phyloP scores from a whole-genome alignment of 2,329 filamentous ascomycete genomes.

The Verticillium zaregamsianum region DNA sequence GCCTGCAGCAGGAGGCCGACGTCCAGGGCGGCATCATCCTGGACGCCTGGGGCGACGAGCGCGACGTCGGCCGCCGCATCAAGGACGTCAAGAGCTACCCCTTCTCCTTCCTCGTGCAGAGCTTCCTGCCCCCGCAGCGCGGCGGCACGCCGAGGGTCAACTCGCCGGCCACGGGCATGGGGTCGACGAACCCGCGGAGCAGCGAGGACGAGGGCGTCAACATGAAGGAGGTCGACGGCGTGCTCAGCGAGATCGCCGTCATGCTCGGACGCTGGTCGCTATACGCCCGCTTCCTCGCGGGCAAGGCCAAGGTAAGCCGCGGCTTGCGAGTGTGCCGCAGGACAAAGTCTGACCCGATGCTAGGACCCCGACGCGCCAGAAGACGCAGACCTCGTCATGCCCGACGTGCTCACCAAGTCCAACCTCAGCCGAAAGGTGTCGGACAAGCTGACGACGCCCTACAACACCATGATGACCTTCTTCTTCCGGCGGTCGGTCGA shows the following conservation, averaged over 20 bases:
- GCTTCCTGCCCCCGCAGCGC: conserved; percentile 74
- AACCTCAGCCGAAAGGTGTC: conserved; percentile 76
- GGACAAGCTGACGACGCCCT: conserved; percentile 70
- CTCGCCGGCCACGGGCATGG: conserved; percentile 66
- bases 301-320: conserved; percentile 67
- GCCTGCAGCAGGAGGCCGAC: conserved; percentile 90
- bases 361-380: conserved; percentile 49
- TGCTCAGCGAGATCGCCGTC: conserved; percentile 81
- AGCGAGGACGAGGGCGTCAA: conserved; percentile 92
- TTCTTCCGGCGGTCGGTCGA: conserved; percentile 96
- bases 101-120: conserved; percentile 94
- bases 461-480: conserved; percentile 91
- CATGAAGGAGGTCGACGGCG: conserved; percentile 90
- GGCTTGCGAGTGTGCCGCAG: too few species aligned
- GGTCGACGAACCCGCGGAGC: conserved; percentile 44
- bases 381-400: conserved; percentile 58
- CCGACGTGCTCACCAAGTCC: conserved; percentile 72
- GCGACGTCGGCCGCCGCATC: conserved; percentile 75
- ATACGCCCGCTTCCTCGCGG: conserved; percentile 83
- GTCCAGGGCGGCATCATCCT: conserved; percentile 93
- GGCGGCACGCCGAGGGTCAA: conserved; percentile 62
- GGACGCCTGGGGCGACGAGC: conserved; percentile 92
- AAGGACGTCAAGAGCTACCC: conserved; percentile 97
- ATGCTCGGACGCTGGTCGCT: conserved; percentile 94
- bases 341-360: too few species aligned